These are phyloP conservation scores for Candida hispaniensis DNA, from an alignment of 805 yeast species.

Conservation along the genomic window DNA sequence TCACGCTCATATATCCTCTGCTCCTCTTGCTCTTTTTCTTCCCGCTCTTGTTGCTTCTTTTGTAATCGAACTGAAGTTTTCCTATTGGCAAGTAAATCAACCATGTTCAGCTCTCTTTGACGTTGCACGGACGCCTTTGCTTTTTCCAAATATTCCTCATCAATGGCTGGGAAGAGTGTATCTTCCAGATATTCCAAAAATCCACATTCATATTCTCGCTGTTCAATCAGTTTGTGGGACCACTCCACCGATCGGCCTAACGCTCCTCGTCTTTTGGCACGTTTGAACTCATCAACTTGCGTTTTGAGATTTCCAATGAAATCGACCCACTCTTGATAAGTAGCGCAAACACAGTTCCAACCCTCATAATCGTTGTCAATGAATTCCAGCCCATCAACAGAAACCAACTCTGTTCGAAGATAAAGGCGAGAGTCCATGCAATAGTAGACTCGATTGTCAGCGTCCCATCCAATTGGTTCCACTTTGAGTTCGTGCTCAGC, in stretches of 20 bases:
- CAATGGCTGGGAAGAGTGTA: constrained; percentile 6
- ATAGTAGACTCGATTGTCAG: constrained; percentile 20
- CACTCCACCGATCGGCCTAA: constrained; percentile 16
- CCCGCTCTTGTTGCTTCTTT: constrained; percentile 21
- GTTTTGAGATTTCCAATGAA: background rate
- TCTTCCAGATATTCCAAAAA: background rate
- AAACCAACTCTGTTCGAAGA: constrained; percentile 18
- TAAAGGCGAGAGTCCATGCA: constrained; percentile 30
- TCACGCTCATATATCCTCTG: constrained; percentile 17
- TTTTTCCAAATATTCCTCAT: constrained; percentile 26
- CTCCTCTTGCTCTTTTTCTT: constrained; percentile 20
- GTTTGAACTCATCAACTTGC: constrained; percentile 3
- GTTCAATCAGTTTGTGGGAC: constrained; percentile 24
- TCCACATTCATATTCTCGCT: constrained; percentile 3
- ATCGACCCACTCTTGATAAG: constrained; percentile 1
- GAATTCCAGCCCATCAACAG: constrained; percentile 18
- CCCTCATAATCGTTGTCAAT: constrained; percentile 9
- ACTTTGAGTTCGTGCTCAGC: constrained; percentile 2
- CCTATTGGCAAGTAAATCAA: constrained; percentile 25
- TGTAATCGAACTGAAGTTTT: constrained; percentile 30
- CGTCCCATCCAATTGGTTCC: constrained; percentile 6
- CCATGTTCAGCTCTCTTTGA: constrained; percentile 22
- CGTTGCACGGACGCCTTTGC: constrained; percentile 23
- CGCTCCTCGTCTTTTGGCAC: constrained; percentile 1
- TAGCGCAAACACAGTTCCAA: constrained; percentile 10